Base-by-base conservation (phyloP, 129 eudicot species). In the Gnaphalium uliginosum region DNA sequence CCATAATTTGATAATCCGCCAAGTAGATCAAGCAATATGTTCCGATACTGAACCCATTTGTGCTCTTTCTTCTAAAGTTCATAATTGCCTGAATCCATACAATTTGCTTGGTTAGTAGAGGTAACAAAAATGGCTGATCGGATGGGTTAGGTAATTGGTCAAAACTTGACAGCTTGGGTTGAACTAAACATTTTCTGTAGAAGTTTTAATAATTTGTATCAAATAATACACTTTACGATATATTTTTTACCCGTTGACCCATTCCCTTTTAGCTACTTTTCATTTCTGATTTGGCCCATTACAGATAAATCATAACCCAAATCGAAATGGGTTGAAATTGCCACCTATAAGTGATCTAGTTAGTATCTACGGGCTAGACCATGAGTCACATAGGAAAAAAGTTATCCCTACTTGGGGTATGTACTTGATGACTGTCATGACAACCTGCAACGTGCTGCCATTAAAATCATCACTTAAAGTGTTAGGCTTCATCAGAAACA, bases 1-100 rank as follows among this genome's bases (percentile, higher is more conserved):
- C 84, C 85, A 63, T 87, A 89, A 69, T 81, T 89, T 63, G 93
- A 81, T 25, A 89, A 15, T 21, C 97, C 96, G 19, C 97, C 96
- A 59, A 87, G 74, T 15, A 89, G 83, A 84, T 92, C 97, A 75
- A 92, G 93, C 78, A 89, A 73, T 57, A 87, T 89, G 79, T 92
- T 89, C 93, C 92, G 21, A 89, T 92, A 86, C 96, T 87, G 73
- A 89, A 89, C 53, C 96, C 96, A 51, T 71, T 29, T 13, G 96
- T 92, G 88, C 97, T 92, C 81, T 89, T 92, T 24, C 91, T 83
- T 15, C 76, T 78, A 56, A 89, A 89, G 81, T 92, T 92, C 87
- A 92, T 82, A 25, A 83, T 23, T 14, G 89, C 96, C 93, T 87
- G 69, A 46, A 72, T 48, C 71, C 57, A 75, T 48, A 24, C 60